Percentiles rank a stretch among this genome's conserved stretches.
Evolutionary conservation across 805 yeast species (phyloP).

Genomic region (Sugiyamaella smithiae): DNA sequence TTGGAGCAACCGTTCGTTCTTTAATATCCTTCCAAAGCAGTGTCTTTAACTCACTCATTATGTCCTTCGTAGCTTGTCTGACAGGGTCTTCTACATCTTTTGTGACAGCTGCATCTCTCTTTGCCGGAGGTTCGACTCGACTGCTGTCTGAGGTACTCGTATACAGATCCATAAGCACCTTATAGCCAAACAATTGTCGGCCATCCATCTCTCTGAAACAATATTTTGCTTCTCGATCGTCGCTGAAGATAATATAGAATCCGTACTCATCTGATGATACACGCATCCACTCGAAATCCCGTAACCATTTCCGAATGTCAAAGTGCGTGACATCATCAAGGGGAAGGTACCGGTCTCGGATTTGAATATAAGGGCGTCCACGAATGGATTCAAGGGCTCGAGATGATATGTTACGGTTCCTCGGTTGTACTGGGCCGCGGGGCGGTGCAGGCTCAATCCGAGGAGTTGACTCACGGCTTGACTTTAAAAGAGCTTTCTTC

Average conservation of each 20-base stretch:
- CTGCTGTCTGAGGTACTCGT: conserved; percentile 32
- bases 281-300: conserved; percentile 62
- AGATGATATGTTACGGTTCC: neutral
- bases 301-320: conserved; percentile 58
- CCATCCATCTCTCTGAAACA: conserved; percentile 66
- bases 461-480: conserved; percentile 1
- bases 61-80: conserved; percentile 55
- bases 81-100: conserved; percentile 34
- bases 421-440: neutral
- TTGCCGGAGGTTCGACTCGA: neutral
- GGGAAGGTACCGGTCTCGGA: conserved; percentile 28
- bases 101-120: neutral
- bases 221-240: conserved; percentile 52
- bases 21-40: conserved; percentile 68
- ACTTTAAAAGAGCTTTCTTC: neutral
- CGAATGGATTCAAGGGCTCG: conserved; percentile 16
- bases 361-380: conserved; percentile 28
- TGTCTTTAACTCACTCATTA: conserved; percentile 61
- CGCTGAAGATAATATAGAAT: conserved; percentile 67
- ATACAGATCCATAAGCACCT: conserved; percentile 54
- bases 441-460: neutral
- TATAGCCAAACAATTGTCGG: conserved; percentile 44
- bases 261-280: conserved; percentile 63
- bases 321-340: conserved; percentile 43
- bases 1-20: conserved; percentile 69